Evolutionary conservation across 805 yeast species (phyloP).

Genomic region (Myxozyma lipomycoides): DNA sequence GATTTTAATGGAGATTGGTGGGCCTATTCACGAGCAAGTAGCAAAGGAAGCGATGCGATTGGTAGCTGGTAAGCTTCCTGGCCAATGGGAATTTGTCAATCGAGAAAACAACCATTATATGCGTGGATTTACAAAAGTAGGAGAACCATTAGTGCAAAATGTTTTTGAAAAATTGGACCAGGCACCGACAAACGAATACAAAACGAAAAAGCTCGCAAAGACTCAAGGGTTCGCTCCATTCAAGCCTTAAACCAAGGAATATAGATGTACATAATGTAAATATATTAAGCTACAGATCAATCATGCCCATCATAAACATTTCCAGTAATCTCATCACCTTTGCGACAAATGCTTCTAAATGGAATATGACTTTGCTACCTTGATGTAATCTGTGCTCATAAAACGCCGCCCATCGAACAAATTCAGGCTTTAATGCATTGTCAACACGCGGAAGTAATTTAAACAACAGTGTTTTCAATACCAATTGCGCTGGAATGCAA

Average conservation of each 20-base stretch:
- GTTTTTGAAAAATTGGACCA: slow-evolving; percentile 51
- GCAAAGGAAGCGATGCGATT: slow-evolving; percentile 86
- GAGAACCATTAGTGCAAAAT: slow-evolving; percentile 45
- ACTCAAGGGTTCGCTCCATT: slow-evolving; percentile 26
- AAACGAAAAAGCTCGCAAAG: slow-evolving; percentile 49
- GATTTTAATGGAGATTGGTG: slow-evolving; percentile 76
- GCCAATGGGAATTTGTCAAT: slow-evolving; percentile 13
- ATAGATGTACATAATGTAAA: neutral
- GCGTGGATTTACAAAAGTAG: slow-evolving; percentile 35
- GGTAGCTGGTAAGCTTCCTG: slow-evolving; percentile 85
- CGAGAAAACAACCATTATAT: neutral
- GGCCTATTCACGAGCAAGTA: slow-evolving; percentile 76
- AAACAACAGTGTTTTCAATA: slow-evolving; percentile 56
- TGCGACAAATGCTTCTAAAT: slow-evolving; percentile 90
- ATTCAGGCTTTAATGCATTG: slow-evolving; percentile 30
- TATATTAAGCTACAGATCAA: neutral
- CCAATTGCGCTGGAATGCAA: slow-evolving; percentile 85
- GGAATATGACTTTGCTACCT: slow-evolving; percentile 88
- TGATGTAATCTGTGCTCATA: slow-evolving; percentile 77
- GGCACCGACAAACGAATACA: slow-evolving; percentile 63
- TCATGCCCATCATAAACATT: slow-evolving; percentile 9
- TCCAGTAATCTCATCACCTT: slow-evolving; percentile 77
- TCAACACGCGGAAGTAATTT: slow-evolving; percentile 36
- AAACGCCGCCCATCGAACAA: slow-evolving; percentile 31
- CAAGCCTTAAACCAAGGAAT: neutral